These are phyloP conservation scores for Citrus unshiu DNA, from an alignment of 345 rosid species.

Conservation along the genomic window DNA sequence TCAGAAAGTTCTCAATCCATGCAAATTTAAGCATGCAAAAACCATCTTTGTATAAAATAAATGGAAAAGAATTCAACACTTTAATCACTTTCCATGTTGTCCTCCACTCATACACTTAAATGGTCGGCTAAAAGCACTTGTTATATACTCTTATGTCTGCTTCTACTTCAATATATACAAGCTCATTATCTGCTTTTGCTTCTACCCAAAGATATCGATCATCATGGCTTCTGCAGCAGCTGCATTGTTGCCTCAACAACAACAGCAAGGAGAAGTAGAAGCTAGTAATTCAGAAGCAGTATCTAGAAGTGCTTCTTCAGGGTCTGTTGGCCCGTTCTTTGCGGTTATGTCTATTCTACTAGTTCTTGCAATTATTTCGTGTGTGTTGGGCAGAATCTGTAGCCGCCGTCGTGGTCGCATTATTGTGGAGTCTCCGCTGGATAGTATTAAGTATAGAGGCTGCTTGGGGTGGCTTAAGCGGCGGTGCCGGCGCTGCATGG, in stretches of 20 bases:
- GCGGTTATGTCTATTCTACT: conserved; percentile 53
- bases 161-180: not conserved
- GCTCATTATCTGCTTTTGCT: not conserved
- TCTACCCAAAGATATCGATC: not conserved
- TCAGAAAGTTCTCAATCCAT: not conserved
- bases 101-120: conserved; percentile 20
- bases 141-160: not conserved
- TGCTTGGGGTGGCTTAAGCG: conserved; percentile 41
- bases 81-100: conserved; percentile 33
- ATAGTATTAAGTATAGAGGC: conserved; percentile 35
- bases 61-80: not conserved
- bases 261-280: conserved; percentile 17
- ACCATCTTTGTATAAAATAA: not conserved
- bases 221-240: conserved; percentile 24
- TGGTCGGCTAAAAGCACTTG: conserved; percentile 16
- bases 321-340: conserved; percentile 74
- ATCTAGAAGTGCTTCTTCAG: conserved; percentile 27
- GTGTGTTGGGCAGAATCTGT: conserved; percentile 56
- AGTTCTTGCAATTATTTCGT: conserved; percentile 52
- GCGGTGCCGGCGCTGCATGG: conserved; percentile 22
- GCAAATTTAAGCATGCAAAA: not conserved
- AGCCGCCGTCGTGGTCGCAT: conserved; percentile 18
- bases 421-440: conserved; percentile 23
- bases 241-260: conserved; percentile 28
- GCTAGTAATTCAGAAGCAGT: conserved; percentile 13